Evolutionary conservation across 139 green algal species (phyloP), one percentile per base, ranked within the genome.

Genomic region (Marvania coccoides): DNA sequence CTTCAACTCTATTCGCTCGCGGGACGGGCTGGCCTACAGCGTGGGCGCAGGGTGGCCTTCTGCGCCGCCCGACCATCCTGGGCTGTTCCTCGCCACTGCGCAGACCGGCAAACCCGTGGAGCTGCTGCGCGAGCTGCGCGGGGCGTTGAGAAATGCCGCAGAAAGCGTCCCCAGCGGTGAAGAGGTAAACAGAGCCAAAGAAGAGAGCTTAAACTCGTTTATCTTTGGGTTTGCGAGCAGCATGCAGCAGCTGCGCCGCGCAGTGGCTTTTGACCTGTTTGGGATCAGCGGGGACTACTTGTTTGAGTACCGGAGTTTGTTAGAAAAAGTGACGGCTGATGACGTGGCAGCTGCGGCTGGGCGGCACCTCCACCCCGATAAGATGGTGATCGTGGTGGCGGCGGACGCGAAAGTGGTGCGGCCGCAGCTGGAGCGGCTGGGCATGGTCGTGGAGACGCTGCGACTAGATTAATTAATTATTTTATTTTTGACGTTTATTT

Each of bases 171-270:
- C 62, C 8, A 59, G 35, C 13, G 45, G 45, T 13, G 37, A 53
- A 14, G 70, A 72, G 35, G 15, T 87, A 34, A 56, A 39, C 6
- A 47, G 63, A 14, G 80, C 86, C 23, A 81, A 87, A 63, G 63
- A 80, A 3, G 71, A 81, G 54, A 66, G 63, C 6, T 65, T 95
- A 8, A 94, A 94, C 68, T 57, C 39, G 6, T 93, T 93, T 73
- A 84, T 94, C 9, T 95, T 95, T 69, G 89, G 91, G 64, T 95
- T 92, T 79, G 67, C 88, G 1, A 80, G 61, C 34, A 77, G 58
- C 14, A 14, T 65, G 23, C 40, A 58, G 5, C 86, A 92, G 67
- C 67, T 95, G 53, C 69, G 81, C 71, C 74, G 84, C 23, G 70
- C 63, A 6, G 31, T 83, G 28, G 51, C 65, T 5, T 90, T 85